These are phyloP conservation scores for Cladosporium sp. DNA, from an alignment of 2,329 filamentous ascomycete species.

Conservation along the genomic window DNA sequence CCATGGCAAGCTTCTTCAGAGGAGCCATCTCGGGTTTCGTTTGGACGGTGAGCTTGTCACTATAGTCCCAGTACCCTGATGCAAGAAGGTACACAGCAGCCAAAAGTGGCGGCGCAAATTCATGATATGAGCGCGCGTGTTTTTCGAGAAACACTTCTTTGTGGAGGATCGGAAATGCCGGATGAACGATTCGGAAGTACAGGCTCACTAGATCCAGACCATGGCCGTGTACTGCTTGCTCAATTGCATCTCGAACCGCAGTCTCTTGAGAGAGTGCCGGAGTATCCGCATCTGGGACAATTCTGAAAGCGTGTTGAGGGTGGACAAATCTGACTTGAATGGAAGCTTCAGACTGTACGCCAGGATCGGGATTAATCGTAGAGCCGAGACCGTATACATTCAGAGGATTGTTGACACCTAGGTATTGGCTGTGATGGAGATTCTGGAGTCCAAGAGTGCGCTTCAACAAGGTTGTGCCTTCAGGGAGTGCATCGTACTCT, in stretches of 20 bases:
- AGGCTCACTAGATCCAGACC: constrained; percentile 70
- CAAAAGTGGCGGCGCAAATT: constrained; percentile 60
- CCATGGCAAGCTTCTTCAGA: constrained; percentile 39
- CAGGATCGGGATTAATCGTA: not conserved
- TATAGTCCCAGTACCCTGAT: constrained; percentile 62
- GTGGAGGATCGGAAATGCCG: constrained; percentile 59
- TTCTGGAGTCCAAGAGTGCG: not conserved
- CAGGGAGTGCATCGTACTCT: constrained; percentile 5
- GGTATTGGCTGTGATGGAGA: constrained; percentile 6
- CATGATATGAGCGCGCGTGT: constrained; percentile 57
- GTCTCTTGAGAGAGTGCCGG: constrained; percentile 27
- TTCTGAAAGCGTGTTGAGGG: constrained; percentile 72
- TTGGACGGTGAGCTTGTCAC: constrained; percentile 51
- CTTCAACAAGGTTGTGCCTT: constrained; percentile 4
- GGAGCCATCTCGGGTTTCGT: constrained; percentile 44
- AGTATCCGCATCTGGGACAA: constrained; percentile 56
- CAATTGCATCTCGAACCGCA: constrained; percentile 66
- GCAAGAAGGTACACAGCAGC: constrained; percentile 64
- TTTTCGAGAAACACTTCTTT: constrained; percentile 64
- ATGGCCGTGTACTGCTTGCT: constrained; percentile 68
- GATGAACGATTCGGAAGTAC: constrained; percentile 67
- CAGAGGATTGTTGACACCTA: constrained; percentile 7
- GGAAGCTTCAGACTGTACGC: not conserved
- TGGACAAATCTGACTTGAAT: constrained; percentile 65
- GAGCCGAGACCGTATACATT: constrained; percentile 1